Percentiles rank a stretch among this genome's conserved stretches.
Conservation (phyloP, 2,329 filamentous ascomycete genomes). For the Cadophora sp. region DNA sequence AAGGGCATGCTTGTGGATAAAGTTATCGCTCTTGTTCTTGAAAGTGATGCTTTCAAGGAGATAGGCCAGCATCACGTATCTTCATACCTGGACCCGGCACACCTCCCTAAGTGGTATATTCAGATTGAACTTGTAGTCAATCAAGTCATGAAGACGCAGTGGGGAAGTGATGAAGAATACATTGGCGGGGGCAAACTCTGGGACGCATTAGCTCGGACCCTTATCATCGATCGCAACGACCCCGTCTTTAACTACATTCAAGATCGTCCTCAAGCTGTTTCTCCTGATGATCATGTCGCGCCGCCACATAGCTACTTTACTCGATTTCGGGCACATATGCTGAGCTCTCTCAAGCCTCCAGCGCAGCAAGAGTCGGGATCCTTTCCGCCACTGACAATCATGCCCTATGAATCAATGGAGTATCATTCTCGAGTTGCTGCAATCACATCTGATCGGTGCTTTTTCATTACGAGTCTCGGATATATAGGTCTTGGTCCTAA, state of each 20-base stretch:
- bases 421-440: not conserved
- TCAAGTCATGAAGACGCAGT: not conserved
- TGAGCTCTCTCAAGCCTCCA: not conserved
- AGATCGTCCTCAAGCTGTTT: not conserved
- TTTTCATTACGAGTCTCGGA: not conserved
- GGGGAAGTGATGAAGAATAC: not conserved
- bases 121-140: not conserved
- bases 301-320: not conserved
- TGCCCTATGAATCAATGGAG: not conserved
- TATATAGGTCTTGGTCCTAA: not conserved
- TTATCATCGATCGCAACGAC: constrained; percentile 3
- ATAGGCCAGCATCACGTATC: not conserved
- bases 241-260: not conserved
- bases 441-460: not conserved
- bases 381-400: not conserved
- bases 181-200: not conserved
- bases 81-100: not conserved
- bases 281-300: not conserved
- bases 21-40: not conserved
- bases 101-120: not conserved
- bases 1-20: not conserved
- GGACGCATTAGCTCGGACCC: not conserved
- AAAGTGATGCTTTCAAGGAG: not conserved
- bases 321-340: constrained; percentile 1
- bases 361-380: not conserved